Evolutionary conservation across 306 rosid species (phyloP).

Genomic region (Ammopiptanthus mongolicus): DNA sequence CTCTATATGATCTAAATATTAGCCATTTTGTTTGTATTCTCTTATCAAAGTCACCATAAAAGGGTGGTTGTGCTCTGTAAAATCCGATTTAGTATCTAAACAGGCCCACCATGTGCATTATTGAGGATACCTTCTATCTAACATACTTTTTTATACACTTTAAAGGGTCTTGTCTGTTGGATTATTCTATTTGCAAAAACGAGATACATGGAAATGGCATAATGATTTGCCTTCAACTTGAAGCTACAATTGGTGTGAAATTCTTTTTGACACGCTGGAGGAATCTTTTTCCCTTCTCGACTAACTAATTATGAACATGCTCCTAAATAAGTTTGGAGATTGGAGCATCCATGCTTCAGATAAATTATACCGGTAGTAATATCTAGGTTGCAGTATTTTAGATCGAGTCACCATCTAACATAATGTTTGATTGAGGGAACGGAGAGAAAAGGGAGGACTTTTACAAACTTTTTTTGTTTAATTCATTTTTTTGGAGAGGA

Average conservation of each 20-base stretch:
- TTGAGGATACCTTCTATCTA: background rate
- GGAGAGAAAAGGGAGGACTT: no score
- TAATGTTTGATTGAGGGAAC: no score
- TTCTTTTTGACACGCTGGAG: background rate
- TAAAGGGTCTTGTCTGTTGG: background rate
- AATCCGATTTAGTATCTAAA: background rate
- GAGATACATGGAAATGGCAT: background rate
- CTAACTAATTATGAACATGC: background rate
- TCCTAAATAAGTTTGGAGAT: no score
- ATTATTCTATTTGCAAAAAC: background rate
- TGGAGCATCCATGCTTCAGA: no score
- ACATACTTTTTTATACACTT: background rate
- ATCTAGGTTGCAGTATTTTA: no score
- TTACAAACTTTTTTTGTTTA: no score
- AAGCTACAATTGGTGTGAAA: background rate
- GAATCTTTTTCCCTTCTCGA: background rate
- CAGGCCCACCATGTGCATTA: constrained; percentile 21
- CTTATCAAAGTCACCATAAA: background rate
- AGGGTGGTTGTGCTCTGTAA: background rate
- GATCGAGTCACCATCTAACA: no score
- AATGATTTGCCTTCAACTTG: constrained; percentile 17
- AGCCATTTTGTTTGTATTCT: constrained; percentile 1
- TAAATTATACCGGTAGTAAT: no score
- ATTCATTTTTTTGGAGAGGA: no score
- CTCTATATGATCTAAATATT: background rate